Conservation (phyloP, 2,329 filamentous ascomycete genomes). For the Zasmidium cellare region DNA sequence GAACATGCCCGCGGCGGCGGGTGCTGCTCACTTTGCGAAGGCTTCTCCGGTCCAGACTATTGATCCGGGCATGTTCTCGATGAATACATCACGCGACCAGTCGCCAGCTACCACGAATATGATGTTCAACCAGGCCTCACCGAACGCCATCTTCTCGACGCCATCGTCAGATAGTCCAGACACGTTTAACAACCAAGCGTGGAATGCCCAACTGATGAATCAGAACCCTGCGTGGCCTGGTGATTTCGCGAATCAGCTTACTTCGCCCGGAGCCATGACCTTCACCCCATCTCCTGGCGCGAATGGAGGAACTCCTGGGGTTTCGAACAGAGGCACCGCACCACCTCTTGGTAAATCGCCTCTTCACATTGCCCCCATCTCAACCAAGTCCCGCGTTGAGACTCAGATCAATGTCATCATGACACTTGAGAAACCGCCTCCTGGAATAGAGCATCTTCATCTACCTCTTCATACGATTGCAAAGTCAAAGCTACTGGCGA, state of each 20-base stretch:
- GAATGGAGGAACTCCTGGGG: conserved; percentile 29
- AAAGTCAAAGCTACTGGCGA: conserved; percentile 86
- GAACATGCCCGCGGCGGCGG: conserved; percentile 21
- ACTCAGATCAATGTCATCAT: conserved; percentile 91
- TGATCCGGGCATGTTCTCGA: conserved; percentile 35
- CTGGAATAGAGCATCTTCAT: conserved; percentile 75
- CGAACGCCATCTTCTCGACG: conserved; percentile 37
- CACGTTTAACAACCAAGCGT: conserved; percentile 31
- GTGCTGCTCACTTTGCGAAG: conserved; percentile 25
- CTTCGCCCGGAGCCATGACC: conserved; percentile 32
- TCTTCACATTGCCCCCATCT: conserved; percentile 39
- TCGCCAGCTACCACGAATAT: conserved; percentile 29
- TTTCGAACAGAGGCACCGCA: conserved; percentile 12
- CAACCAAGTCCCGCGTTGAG: conserved; percentile 82
- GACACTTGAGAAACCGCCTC: conserved; percentile 72
- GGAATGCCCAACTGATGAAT: conserved; percentile 23
- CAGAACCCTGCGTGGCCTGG: conserved; percentile 36
- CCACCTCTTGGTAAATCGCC: conserved; percentile 29
- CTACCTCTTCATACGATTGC: conserved; percentile 89
- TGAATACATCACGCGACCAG: conserved; percentile 32
- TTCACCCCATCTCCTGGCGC: conserved; percentile 38
- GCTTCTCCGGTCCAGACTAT: conserved; percentile 35
- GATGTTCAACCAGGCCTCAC: conserved; percentile 35
- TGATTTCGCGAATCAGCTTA: conserved; percentile 32
- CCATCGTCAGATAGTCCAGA: conserved; percentile 38